Percentiles rank a stretch among this genome's conserved stretches.
phyloP scores from a whole-genome alignment of 2,329 filamentous ascomycete species.

The Nigrospora sphaerica region DNA sequence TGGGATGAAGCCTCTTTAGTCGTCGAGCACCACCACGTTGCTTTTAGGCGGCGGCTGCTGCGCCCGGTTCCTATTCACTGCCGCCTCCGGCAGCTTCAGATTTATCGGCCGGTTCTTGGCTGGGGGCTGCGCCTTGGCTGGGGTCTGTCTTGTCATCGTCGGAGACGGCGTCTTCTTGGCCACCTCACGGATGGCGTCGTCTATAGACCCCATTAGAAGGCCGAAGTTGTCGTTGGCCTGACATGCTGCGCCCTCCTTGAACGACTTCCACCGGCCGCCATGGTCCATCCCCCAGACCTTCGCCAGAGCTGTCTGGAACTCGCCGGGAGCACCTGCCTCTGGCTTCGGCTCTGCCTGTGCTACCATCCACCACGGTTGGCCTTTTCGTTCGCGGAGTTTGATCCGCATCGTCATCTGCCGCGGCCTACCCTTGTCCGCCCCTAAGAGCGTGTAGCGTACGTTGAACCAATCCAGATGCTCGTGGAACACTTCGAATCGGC shows the following conservation, averaged over 20 bases:
- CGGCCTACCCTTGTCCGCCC: constrained; percentile 14
- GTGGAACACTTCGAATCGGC: constrained; percentile 42
- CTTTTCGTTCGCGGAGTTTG: constrained; percentile 39
- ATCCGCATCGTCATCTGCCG: constrained; percentile 44
- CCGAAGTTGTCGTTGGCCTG: constrained; percentile 33
- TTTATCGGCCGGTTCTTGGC: constrained; percentile 1
- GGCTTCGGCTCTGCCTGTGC: constrained; percentile 23
- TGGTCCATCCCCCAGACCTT: constrained; percentile 18
- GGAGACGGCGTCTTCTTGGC: constrained; percentile 11
- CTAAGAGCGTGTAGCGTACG: constrained; percentile 42
- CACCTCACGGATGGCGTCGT: constrained; percentile 31
- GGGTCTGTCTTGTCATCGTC: constrained; percentile 13
- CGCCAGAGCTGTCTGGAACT: constrained; percentile 16
- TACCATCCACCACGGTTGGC: constrained; percentile 45
- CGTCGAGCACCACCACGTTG: background rate
- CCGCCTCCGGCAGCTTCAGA: constrained; percentile 3
- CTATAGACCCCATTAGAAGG: constrained; percentile 36
- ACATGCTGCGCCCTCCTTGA: constrained; percentile 33
- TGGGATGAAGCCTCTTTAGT: background rate
- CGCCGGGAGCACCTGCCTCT: constrained; percentile 16
- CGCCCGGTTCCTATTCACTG: background rate
- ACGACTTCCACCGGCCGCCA: constrained; percentile 17
- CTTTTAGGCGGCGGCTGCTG: background rate
- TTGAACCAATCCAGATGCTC: constrained; percentile 50
- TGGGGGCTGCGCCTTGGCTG: constrained; percentile 8